Evolutionary conservation across 2,329 filamentous ascomycete species (phyloP), one percentile per base, ranked within the genome.

Genomic region (Proliferodiscus dingleyae): DNA sequence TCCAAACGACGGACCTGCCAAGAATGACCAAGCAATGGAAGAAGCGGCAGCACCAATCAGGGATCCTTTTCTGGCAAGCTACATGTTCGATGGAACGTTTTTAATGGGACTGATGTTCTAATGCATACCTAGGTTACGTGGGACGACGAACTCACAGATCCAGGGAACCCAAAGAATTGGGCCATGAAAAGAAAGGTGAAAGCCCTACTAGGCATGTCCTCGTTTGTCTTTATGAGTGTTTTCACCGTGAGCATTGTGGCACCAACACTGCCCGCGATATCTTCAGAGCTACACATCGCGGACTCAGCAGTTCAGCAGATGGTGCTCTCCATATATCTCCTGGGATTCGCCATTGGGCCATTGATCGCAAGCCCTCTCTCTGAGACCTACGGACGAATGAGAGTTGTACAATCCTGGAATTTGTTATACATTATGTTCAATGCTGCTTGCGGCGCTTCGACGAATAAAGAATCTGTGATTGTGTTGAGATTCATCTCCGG

Each of bases 291-390:
- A 15, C 47, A 71, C 42, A 75, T 81, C 29, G 59, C 63, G 0
- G 65, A 68, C 19, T 32, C 41, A 21, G 61, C 63, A 11, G 67
- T 75, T 43, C 64, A 80, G 0, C 70, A 44, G 18, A 34, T 54
- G 11, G 32, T 37, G 61, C 72, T 19, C 60, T 73, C 18, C 68
- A 69, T 8, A 18, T 69, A 66, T 3, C 70, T 71, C 16, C 56
- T 71, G 8, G 68, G 67, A 5, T 71, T 67, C 47, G 69, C 69
- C n/a, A 68, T 66, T 11, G 69, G 69, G 0, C 69, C 69, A 2
- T 26, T 53, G 13, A 34, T 85, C 2, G 85, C 81, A 79, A 82
- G 81, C 2, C 81, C 81, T 0, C 62, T 85, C 16, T 71, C 49
- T 7, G 81, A 86, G 57, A 61, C 84, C 11, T 79, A 75, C 42